Percentiles rank a stretch among this genome's conserved stretches.
Evolutionary conservation across 2,329 filamentous ascomycete genomes (phyloP).

Genomic region (Alternaria novae-zelandiae): DNA sequence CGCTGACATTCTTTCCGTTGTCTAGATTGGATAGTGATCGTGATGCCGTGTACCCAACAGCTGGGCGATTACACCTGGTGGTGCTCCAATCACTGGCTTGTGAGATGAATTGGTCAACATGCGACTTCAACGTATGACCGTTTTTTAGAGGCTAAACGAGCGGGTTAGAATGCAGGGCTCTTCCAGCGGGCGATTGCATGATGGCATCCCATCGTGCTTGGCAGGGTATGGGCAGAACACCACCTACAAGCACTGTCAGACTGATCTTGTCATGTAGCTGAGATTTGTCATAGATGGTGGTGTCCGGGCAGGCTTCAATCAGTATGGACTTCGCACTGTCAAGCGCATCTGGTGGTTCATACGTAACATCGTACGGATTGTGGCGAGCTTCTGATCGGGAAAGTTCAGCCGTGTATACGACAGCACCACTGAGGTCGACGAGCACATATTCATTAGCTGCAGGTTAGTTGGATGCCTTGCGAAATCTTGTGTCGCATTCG

Average conservation of each 20-base stretch:
- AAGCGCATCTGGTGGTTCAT: background rate
- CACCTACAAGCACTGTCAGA: background rate
- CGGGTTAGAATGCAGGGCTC: background rate
- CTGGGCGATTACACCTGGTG: background rate
- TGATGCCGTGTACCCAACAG: slow-evolving; percentile 1
- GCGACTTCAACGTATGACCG: background rate
- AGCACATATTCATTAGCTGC: background rate
- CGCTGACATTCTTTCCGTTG: slow-evolving; percentile 2
- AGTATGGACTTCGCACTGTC: background rate
- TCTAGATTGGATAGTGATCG: background rate
- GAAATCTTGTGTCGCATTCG: background rate
- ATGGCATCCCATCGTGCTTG: background rate
- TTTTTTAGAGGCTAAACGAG: background rate
- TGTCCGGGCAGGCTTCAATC: background rate
- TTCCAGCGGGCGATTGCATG: background rate
- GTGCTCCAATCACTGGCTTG: background rate
- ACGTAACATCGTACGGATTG: background rate
- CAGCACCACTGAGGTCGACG: background rate
- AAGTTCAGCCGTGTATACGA: background rate
- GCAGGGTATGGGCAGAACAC: background rate
- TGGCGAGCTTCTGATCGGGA: background rate
- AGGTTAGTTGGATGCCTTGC: background rate
- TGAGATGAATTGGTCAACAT: background rate
- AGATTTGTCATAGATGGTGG: background rate
- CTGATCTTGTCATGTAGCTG: background rate